Evolutionary conservation across 129 eudicot genomes (phyloP).

Genomic region (sunflower (Helianthus annuus)): DNA sequence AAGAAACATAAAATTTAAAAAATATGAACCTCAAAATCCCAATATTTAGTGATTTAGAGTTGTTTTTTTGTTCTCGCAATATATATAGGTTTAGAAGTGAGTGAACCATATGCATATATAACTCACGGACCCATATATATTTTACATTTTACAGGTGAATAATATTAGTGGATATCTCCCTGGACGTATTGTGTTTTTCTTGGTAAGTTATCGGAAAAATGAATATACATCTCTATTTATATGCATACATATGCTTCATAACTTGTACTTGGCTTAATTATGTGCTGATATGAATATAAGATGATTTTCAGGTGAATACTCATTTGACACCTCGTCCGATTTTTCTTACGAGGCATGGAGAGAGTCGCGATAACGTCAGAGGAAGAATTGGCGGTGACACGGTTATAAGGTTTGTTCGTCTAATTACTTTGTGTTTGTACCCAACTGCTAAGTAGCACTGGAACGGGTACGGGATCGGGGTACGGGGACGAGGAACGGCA

Average conservation of each 20-base stretch:
- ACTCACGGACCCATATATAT: slow-evolving; percentile 11
- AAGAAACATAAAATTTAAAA: no score
- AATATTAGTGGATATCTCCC: slow-evolving; percentile 98
- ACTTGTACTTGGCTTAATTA: not conserved
- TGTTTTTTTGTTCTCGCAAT: no score
- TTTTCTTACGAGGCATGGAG: slow-evolving; percentile 91
- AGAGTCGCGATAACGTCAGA: slow-evolving; percentile 88
- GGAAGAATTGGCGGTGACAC: slow-evolving; percentile 98
- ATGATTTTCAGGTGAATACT: slow-evolving; percentile 74
- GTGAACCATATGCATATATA: not conserved
- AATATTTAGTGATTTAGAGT: no score
- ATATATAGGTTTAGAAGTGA: no score
- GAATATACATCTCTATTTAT: slow-evolving; percentile 2
- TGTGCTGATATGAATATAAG: not conserved
- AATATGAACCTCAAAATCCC: no score
- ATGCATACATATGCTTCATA: not conserved
- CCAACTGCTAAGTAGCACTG: no score
- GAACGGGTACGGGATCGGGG: no score
- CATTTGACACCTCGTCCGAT: slow-evolving; percentile 96
- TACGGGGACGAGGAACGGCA: no score
- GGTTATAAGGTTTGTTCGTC: slow-evolving; percentile 59
- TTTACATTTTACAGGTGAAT: slow-evolving; percentile 63
- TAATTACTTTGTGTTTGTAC: not conserved
- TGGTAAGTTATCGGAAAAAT: slow-evolving; percentile 54
- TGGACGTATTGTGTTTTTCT: slow-evolving; percentile 91